Evolutionary conservation across 345 rosid species (phyloP).

Genomic region (Sonneratia caseolaris): DNA sequence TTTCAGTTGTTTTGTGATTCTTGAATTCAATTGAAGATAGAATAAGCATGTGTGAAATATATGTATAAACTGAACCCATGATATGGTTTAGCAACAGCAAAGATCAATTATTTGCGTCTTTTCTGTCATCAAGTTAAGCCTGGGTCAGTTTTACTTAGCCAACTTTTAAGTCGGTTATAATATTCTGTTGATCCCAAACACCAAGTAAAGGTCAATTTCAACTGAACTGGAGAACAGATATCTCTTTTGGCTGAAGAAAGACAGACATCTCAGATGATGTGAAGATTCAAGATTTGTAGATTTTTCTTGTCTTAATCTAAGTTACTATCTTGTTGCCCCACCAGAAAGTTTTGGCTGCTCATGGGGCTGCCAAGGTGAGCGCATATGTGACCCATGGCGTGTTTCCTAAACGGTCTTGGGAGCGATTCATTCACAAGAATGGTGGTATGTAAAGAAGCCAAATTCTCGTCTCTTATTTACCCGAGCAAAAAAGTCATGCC

Average conservation of each 20-base stretch:
- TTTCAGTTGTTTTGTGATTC: no score
- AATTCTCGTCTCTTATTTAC: background rate
- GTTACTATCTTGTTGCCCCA: background rate
- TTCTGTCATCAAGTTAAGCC: no score
- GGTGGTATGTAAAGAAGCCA: constrained; percentile 28
- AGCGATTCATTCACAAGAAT: constrained; percentile 53
- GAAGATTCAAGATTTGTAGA: background rate
- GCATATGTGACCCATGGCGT: constrained; percentile 97
- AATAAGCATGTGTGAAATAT: no score
- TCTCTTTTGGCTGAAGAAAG: background rate
- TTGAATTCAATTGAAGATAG: no score
- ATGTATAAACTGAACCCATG: no score
- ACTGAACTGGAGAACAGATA: no score
- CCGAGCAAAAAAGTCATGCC: constrained; percentile 1
- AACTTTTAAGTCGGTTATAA: no score
- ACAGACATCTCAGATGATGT: background rate
- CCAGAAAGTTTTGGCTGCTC: constrained; percentile 86
- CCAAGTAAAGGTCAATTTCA: no score
- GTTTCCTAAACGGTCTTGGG: constrained; percentile 91
- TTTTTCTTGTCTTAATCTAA: background rate
- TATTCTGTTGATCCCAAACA: no score
- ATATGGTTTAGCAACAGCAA: no score
- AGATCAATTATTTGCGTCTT: no score
- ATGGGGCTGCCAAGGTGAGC: constrained; percentile 91
- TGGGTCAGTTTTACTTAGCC: no score